phyloP scores from a whole-genome alignment of 2,329 filamentous ascomycete genomes.

The Chaetomium sp. region DNA sequence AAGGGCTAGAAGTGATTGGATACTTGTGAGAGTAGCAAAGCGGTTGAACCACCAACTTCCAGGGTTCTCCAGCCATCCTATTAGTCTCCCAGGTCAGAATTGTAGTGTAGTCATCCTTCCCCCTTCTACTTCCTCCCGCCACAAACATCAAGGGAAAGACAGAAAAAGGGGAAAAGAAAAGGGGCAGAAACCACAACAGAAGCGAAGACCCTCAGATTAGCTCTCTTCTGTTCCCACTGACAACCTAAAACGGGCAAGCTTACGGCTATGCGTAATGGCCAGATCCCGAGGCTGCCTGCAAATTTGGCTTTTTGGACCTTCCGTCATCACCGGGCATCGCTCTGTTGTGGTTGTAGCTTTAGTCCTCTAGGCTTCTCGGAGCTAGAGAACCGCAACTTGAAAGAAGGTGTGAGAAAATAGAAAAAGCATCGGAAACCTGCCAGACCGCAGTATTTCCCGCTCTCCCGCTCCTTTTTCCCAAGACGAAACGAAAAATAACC shows the following conservation, averaged over 20 bases:
- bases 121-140: not conserved
- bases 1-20: not conserved
- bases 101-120: not conserved
- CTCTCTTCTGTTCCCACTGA: constrained; percentile 37
- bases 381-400: not conserved
- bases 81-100: not conserved
- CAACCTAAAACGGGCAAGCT: constrained; percentile 25
- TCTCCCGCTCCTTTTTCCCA: not conserved
- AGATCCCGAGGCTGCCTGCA: constrained; percentile 31
- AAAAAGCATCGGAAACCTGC: not conserved
- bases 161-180: constrained; percentile 5
- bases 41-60: too few relatives aligned
- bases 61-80: not conserved
- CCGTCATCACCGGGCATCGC: constrained; percentile 31
- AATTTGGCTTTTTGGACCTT: constrained; percentile 37
- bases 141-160: not conserved
- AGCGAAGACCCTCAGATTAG: constrained; percentile 34
- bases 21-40: too few relatives aligned
- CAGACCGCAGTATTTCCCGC: not conserved
- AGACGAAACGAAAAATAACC: not conserved
- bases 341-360: constrained; percentile 9
- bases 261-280: not conserved
- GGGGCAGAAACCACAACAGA: constrained; percentile 8
- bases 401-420: not conserved
- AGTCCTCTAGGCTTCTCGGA: not conserved